Conservation (phyloP, 176 grass and related monocot genomes). For the Bolboschoenus planiculmis region DNA sequence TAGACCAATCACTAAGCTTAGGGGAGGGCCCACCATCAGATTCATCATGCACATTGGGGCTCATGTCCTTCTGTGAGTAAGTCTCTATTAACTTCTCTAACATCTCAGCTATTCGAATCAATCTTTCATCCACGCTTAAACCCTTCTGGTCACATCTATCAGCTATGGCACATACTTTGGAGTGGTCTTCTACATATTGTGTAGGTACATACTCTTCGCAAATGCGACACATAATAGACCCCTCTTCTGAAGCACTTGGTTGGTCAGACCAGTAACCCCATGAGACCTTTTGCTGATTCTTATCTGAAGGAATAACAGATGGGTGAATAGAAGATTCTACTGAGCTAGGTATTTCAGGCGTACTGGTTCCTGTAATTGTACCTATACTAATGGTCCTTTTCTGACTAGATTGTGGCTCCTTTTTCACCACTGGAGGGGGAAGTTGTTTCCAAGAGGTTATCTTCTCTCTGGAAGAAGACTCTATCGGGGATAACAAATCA, state of each 20-base stretch:
- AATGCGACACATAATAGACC: conserved; percentile 99
- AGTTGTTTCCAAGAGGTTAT: conserved; percentile 85
- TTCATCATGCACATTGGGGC: conserved; percentile 79
- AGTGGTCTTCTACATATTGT: conserved; percentile 87
- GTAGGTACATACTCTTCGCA: conserved; percentile 99
- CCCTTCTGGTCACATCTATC: conserved; percentile 96
- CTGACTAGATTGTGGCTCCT: conserved; percentile 21
- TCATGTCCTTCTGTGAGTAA: conserved; percentile 76
- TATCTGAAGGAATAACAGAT: conserved; percentile 39
- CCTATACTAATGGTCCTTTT: conserved; percentile 40
- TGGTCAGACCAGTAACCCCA: conserved; percentile 94
- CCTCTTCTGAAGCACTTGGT: conserved; percentile 90
- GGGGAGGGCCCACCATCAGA: conserved; percentile 75
- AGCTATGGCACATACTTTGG: conserved; percentile 76
- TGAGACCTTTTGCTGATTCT: conserved; percentile 70
- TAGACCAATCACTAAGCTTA: conserved; percentile 82
- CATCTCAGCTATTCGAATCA: conserved; percentile 76
- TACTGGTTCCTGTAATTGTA: conserved; percentile 22
- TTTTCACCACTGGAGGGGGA: conserved; percentile 42
- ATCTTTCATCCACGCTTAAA: conserved; percentile 83
- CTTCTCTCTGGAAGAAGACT: conserved; percentile 60
- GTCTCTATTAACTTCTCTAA: conserved; percentile 82
- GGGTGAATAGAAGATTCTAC: conserved; percentile 54
- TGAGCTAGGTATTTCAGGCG: conserved; percentile 44
- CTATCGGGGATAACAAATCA: conserved; percentile 29